Percentiles rank a stretch among this genome's conserved stretches.
Evolutionary conservation across 495 filamentous ascomycete species (phyloP).

Genomic region (Thermochaetoides thermophila): DNA sequence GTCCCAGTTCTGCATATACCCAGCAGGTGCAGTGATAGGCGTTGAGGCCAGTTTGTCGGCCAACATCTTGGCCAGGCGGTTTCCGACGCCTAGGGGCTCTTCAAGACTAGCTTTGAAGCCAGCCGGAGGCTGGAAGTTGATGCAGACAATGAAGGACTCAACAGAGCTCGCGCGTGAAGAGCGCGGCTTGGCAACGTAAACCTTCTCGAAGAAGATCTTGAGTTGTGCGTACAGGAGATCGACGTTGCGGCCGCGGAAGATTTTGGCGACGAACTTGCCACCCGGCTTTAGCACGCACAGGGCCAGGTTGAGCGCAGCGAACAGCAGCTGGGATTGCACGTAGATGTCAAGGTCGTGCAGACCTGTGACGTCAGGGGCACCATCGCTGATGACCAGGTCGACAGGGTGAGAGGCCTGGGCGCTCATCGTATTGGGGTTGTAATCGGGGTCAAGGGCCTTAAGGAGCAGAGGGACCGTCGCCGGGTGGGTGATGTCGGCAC

Average conservation of each 20-base stretch:
- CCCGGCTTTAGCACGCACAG: slow-evolving; percentile 82
- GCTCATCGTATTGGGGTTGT: slow-evolving; percentile 36
- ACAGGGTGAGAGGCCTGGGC: slow-evolving; percentile 51
- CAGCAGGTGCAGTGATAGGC: slow-evolving; percentile 23
- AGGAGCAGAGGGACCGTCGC: slow-evolving; percentile 82
- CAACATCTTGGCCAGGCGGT: slow-evolving; percentile 31
- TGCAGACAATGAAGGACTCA: slow-evolving; percentile 91
- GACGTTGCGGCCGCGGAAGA: slow-evolving; percentile 86
- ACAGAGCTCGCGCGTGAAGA: slow-evolving; percentile 87
- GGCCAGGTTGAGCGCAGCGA: slow-evolving; percentile 82
- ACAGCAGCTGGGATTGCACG: slow-evolving; percentile 88
- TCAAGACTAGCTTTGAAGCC: slow-evolving; percentile 53
- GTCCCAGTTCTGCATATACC: slow-evolving; percentile 24
- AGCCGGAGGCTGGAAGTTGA: slow-evolving; percentile 56
- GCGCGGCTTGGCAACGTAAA: slow-evolving; percentile 82
- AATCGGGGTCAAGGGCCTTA: slow-evolving; percentile 65
- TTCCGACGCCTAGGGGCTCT: slow-evolving; percentile 46
- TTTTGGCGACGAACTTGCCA: slow-evolving; percentile 94
- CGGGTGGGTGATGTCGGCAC: slow-evolving; percentile 94
- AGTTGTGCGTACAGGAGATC: slow-evolving; percentile 86
- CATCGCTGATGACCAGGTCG: slow-evolving; percentile 86
- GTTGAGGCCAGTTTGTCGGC: slow-evolving; percentile 16
- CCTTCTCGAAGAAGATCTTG: slow-evolving; percentile 73
- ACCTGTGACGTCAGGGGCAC: slow-evolving; percentile 91
- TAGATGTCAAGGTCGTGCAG: slow-evolving; percentile 97